Percentiles rank a stretch among this genome's conserved stretches.
Conservation (phyloP, 345 rosid genomes). For the Gossypium stocksii region DNA sequence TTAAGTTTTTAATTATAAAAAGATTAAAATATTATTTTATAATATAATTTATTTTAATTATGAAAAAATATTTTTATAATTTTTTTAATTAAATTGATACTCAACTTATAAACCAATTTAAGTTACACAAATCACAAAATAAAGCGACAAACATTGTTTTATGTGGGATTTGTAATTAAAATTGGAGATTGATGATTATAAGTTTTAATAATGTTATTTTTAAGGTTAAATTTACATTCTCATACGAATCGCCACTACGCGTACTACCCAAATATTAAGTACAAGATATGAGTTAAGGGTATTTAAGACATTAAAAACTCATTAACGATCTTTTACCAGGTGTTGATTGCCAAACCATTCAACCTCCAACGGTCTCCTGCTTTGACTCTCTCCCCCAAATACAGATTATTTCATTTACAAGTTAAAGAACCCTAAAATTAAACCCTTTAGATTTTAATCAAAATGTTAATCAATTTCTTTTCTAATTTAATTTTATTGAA, state of each 20-base stretch:
- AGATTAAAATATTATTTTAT: no score
- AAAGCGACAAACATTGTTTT: no score
- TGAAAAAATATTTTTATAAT: no score
- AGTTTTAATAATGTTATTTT: no score
- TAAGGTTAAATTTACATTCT: no score
- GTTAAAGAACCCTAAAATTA: conserved; percentile 10
- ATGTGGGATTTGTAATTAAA: no score
- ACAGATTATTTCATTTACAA: neutral
- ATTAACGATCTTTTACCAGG: neutral
- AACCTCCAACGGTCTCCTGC: conserved; percentile 15
- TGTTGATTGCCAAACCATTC: neutral
- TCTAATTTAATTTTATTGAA: neutral
- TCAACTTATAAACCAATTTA: accelerated
- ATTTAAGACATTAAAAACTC: neutral
- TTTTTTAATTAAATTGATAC: no score
- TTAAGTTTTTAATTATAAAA: no score
- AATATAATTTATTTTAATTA: no score
- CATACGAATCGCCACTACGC: no score
- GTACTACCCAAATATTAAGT: neutral
- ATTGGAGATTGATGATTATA: no score
- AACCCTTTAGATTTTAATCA: neutral
- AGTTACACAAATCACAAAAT: no score
- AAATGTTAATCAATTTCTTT: conserved; percentile 5
- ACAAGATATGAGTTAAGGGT: neutral
- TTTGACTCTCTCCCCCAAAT: conserved; percentile 5